Evolutionary conservation across 2,329 filamentous ascomycete species (phyloP).

Genomic region (Penicillium sp.): DNA sequence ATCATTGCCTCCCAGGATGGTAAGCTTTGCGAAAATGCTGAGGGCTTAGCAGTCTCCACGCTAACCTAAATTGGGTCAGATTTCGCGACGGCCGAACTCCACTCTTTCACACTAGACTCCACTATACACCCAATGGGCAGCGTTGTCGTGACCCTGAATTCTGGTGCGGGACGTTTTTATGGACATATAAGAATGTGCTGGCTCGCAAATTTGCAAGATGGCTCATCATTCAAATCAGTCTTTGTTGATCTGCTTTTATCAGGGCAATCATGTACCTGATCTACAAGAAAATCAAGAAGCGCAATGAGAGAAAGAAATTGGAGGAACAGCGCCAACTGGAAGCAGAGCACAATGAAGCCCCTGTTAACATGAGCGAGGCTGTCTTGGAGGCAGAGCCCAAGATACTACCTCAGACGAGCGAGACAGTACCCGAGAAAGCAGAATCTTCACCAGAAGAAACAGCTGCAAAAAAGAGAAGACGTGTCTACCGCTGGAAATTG

Average conservation of each 20-base stretch:
- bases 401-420: neutral
- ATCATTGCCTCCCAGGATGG: neutral
- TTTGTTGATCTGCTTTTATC: neutral
- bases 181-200: neutral
- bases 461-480: conserved; percentile 1
- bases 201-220: neutral
- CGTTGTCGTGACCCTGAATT: neutral
- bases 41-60: neutral
- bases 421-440: neutral
- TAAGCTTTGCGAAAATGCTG: neutral
- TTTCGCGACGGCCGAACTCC: conserved; percentile 5
- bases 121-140: neutral
- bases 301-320: conserved; percentile 5
- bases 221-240: neutral
- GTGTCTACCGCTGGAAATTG: conserved; percentile 60
- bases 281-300: conserved; percentile 14
- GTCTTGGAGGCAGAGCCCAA: neutral
- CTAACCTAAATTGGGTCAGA: conserved; percentile 7
- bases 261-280: conserved; percentile 4
- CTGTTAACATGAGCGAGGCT: neutral
- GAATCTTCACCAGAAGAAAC: conserved; percentile 4
- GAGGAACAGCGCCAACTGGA: neutral
- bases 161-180: neutral
- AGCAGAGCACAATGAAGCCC: neutral
- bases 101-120: neutral